These are phyloP conservation scores for Avena atlantica DNA, from an alignment of 176 grass and related monocot genomes.

Conservation along the genomic window DNA sequence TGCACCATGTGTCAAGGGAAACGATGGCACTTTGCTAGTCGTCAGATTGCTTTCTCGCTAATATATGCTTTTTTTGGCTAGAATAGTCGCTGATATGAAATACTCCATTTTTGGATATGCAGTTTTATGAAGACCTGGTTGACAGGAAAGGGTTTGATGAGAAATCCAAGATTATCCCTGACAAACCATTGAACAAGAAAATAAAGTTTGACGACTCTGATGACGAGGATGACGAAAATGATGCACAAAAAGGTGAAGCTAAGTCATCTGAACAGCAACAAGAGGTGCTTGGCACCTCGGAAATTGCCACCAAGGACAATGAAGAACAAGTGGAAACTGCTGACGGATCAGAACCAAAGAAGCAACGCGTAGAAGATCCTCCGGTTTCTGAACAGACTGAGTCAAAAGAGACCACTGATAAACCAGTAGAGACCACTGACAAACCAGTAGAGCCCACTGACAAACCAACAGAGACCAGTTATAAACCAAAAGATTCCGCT, in stretches of 20 bases:
- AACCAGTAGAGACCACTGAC: not conserved
- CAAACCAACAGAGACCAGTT: slow-evolving; percentile 36
- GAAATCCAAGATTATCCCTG: slow-evolving; percentile 43
- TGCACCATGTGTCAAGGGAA: not conserved
- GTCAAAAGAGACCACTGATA: slow-evolving; percentile 5
- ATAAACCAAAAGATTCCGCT: slow-evolving; percentile 17
- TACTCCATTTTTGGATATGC: slow-evolving; percentile 36
- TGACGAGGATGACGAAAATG: slow-evolving; percentile 60
- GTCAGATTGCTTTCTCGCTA: not conserved
- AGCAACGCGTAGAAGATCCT: slow-evolving; percentile 57
- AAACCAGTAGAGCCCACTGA: slow-evolving; percentile 38
- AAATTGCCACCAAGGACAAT: slow-evolving; percentile 34
- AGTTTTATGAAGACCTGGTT: slow-evolving; percentile 87
- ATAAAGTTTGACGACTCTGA: slow-evolving; percentile 83
- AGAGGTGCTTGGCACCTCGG: slow-evolving; percentile 20
- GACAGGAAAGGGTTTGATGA: slow-evolving; percentile 53
- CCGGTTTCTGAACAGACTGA: slow-evolving; percentile 24
- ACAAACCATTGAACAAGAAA: slow-evolving; percentile 80
- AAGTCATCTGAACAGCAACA: slow-evolving; percentile 36
- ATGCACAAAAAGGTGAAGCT: slow-evolving; percentile 46
- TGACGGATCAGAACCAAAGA: slow-evolving; percentile 70
- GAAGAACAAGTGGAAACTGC: slow-evolving; percentile 42
- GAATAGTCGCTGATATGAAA: not conserved
- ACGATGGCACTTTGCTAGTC: not conserved
- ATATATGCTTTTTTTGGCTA: not conserved